A percentile compares a stretch with the other conserved stretches of the same genome.
phyloP scores from a whole-genome alignment of 1,284 basidiomycete species.

The Trametes sp. region DNA sequence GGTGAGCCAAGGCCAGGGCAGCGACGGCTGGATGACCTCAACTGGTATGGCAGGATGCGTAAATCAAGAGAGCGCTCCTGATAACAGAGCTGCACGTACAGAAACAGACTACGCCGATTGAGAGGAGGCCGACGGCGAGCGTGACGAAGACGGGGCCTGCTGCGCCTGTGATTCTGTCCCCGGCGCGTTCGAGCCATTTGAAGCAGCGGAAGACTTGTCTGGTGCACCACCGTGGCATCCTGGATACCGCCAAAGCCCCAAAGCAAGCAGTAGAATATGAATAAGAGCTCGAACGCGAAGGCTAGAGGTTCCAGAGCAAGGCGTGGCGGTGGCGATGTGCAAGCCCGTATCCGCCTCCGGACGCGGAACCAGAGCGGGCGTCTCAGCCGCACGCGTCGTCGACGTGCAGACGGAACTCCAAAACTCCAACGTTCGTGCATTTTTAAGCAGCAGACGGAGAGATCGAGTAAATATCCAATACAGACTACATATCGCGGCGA shows the following conservation, averaged over 20 bases:
- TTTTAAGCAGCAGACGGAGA: neutral
- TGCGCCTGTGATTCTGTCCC: constrained; percentile 85
- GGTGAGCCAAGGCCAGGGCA: constrained; percentile 62
- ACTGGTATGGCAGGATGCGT: constrained; percentile 55
- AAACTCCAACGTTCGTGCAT: neutral
- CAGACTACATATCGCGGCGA: constrained; percentile 27
- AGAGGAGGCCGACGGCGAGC: constrained; percentile 78
- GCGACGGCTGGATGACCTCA: constrained; percentile 69
- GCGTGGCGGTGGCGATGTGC: neutral
- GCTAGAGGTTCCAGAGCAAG: too few species aligned
- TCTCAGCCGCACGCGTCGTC: neutral
- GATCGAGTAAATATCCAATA: constrained; percentile 33
- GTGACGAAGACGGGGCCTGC: constrained; percentile 91
- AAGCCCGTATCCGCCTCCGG: neutral
- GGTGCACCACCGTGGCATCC: constrained; percentile 25
- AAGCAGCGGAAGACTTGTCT: constrained; percentile 83
- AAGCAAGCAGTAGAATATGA: too few species aligned
- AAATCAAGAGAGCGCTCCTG: too few species aligned
- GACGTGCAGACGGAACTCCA: neutral
- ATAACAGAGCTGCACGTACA: too few species aligned
- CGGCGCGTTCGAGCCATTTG: constrained; percentile 78
- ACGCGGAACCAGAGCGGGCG: constrained; percentile 1
- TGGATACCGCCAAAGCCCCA: neutral
- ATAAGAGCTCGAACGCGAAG: too few species aligned
- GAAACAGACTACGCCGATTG: constrained; percentile 77